Evolutionary conservation across 2,329 filamentous ascomycete genomes (phyloP).

Genomic region (Ascochyta rabiei): DNA sequence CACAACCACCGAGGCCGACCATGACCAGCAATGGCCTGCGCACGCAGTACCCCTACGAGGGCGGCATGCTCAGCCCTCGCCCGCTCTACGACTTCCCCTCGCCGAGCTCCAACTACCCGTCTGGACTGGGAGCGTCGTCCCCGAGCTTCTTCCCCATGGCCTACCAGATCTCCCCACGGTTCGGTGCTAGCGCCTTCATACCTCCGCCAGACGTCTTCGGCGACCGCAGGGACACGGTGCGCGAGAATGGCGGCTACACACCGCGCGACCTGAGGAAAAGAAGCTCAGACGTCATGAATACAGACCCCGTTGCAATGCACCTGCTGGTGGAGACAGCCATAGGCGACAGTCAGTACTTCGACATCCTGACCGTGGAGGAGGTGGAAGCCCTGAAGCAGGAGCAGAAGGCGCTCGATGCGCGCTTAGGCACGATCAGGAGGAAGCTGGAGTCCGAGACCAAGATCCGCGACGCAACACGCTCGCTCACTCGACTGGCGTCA

Average conservation of each 20-base stretch:
- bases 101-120: constrained; percentile 47
- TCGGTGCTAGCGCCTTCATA: constrained; percentile 45
- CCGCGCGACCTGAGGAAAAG: constrained; percentile 39
- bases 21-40: constrained; percentile 46
- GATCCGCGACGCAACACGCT: constrained; percentile 89
- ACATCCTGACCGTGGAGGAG: constrained; percentile 88
- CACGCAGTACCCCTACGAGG: constrained; percentile 42
- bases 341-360: constrained; percentile 82
- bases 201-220: constrained; percentile 48
- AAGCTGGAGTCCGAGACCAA: constrained; percentile 91
- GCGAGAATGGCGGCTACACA: constrained; percentile 35
- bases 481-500: constrained; percentile 80
- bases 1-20: constrained; percentile 14
- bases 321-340: constrained; percentile 92
- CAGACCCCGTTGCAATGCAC: constrained; percentile 78
- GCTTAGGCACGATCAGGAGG: constrained; percentile 80
- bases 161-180: constrained; percentile 46
- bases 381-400: constrained; percentile 92
- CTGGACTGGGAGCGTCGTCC: constrained; percentile 39
- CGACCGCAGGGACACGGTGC: constrained; percentile 37
- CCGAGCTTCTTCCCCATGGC: constrained; percentile 46
- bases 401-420: constrained; percentile 70
- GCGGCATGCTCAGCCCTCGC: constrained; percentile 41
- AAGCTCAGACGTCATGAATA: constrained; percentile 43
- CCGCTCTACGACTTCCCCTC: constrained; percentile 46